Evolutionary conservation across 1,284 basidiomycete genomes (phyloP), one percentile per base, ranked within the genome.

Genomic region (Heterobasidion irregulare): DNA sequence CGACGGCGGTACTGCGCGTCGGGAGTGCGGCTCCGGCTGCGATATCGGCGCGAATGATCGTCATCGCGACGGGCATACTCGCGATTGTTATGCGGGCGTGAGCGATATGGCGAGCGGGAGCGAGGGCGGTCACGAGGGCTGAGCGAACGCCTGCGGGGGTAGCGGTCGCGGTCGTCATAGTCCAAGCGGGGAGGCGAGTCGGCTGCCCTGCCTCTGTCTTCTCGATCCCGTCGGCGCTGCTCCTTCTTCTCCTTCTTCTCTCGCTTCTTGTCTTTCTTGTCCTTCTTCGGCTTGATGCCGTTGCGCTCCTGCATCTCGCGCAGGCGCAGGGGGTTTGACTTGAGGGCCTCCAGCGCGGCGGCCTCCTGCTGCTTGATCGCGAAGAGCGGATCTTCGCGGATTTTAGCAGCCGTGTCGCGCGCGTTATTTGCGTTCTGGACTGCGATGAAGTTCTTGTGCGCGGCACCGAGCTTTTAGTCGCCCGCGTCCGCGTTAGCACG

Each of bases 341-440:
- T 83, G 53, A 99, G 76, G 3, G 92, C 84, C 62, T 97, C 84
- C 61, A 94, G 90, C 7, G 94, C 90, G 7, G 91, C 88, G 68
- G 98, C 94, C 71, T 99, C 96, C 66, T 98, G 95, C 68, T 94
- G 89, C 72, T 98, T 98, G 75, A 99, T 99, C 12, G 92, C 92
- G 26, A 99, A 79, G 26, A 99, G 70, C 1, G 96, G 96, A 66
- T 99, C 96, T 69, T 98, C 95, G 45, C 96, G 86, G 59, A 99
- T 86, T 74, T 99, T 99, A 32, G 92, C 75, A 16, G 94, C 89
- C 43, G 92, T 82, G 67, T 99, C 96, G 32, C 94, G 85, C 33
- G 75, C 77, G n/a, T 77, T 89, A 68, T 98, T 98, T 61, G 95
- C 94, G 67, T 94, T 95, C 67, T 96, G 93, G 1, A 92, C 79